These are phyloP conservation scores for Gnomoniopsis sp. DNA, from an alignment of 2,329 filamentous ascomycete genomes.

Conservation along the genomic window DNA sequence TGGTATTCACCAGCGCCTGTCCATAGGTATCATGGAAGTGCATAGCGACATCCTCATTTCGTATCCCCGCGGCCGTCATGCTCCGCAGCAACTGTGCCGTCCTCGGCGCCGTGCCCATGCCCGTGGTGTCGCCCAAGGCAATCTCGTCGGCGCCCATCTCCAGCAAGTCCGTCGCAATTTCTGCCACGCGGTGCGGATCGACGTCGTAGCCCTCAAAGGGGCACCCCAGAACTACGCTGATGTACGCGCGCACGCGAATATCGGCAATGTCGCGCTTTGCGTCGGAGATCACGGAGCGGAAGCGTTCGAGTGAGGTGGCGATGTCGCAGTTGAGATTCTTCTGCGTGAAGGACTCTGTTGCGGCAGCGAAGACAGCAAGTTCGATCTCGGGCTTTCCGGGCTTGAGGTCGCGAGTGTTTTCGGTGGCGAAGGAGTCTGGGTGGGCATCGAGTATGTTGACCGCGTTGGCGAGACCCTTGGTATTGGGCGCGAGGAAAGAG, in stretches of 20 bases:
- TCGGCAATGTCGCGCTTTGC: slow-evolving; percentile 55
- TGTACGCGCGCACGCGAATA: slow-evolving; percentile 71
- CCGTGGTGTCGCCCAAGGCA: slow-evolving; percentile 84
- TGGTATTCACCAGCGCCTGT: slow-evolving; percentile 78
- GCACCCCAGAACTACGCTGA: slow-evolving; percentile 78
- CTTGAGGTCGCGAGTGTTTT: slow-evolving; percentile 37
- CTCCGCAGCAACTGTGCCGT: slow-evolving; percentile 63
- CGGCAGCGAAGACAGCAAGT: slow-evolving; percentile 76
- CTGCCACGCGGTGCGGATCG: slow-evolving; percentile 59
- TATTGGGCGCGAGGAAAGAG: slow-evolving; percentile 78
- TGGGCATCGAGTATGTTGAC: slow-evolving; percentile 49
- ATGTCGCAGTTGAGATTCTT: slow-evolving; percentile 82
- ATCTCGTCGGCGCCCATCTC: slow-evolving; percentile 91
- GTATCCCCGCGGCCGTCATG: slow-evolving; percentile 63
- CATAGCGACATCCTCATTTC: slow-evolving; percentile 69
- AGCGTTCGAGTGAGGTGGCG: slow-evolving; percentile 66
- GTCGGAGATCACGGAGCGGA: slow-evolving; percentile 65
- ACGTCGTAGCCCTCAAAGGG: slow-evolving; percentile 69
- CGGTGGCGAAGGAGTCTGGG: slow-evolving; percentile 46
- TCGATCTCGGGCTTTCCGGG: slow-evolving; percentile 54
- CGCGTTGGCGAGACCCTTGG: slow-evolving; percentile 67
- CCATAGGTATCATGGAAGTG: slow-evolving; percentile 91
- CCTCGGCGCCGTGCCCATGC: slow-evolving; percentile 78
- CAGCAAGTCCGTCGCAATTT: slow-evolving; percentile 66
- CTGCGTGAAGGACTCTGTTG: slow-evolving; percentile 75